Conservation (phyloP, 2,329 filamentous ascomycete species). For the Arthrobotrys musiformis region DNA sequence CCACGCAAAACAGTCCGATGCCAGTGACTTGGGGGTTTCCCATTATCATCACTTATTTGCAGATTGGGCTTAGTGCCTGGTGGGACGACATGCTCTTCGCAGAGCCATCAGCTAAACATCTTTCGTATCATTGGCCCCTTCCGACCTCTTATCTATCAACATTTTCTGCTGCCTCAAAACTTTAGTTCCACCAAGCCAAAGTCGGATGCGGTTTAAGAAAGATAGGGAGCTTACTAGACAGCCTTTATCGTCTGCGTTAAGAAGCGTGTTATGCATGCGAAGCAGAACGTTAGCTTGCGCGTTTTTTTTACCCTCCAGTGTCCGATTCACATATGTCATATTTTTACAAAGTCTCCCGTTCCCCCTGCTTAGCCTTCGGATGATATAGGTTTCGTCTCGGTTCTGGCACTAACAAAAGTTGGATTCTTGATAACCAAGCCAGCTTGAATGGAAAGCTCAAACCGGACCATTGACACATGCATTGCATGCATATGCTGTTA, state of each 20-base stretch:
- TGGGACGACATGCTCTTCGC: constrained; percentile 54
- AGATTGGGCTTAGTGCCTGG: constrained; percentile 54
- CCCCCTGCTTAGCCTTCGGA: constrained; percentile 52
- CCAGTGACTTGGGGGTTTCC: constrained; percentile 54
- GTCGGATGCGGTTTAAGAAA: constrained; percentile 45
- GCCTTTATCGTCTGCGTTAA: constrained; percentile 55
- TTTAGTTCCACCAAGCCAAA: constrained; percentile 51
- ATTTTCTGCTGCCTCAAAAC: constrained; percentile 47
- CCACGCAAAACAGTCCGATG: constrained; percentile 49
- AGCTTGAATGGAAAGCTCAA: constrained; percentile 31
- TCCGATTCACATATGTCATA: constrained; percentile 41
- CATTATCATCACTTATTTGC: constrained; percentile 56
- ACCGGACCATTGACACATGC: constrained; percentile 48
- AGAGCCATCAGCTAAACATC: constrained; percentile 55
- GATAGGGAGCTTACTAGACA: constrained; percentile 37
- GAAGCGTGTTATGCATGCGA: constrained; percentile 48
- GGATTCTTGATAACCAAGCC: constrained; percentile 33
- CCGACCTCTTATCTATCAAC: constrained; percentile 55
- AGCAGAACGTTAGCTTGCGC: constrained; percentile 49
- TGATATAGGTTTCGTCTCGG: constrained; percentile 46
- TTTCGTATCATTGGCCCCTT: constrained; percentile 55
- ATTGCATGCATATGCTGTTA: constrained; percentile 49
- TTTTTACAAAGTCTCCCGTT: constrained; percentile 35
- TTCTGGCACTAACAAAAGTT: constrained; percentile 34
- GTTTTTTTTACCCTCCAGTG: constrained; percentile 46